Percentiles rank a stretch among this genome's conserved stretches.
These are phyloP conservation scores for Scheffersomyces lignosus DNA, from an alignment of 805 yeast genomes.

Conservation along the genomic window DNA sequence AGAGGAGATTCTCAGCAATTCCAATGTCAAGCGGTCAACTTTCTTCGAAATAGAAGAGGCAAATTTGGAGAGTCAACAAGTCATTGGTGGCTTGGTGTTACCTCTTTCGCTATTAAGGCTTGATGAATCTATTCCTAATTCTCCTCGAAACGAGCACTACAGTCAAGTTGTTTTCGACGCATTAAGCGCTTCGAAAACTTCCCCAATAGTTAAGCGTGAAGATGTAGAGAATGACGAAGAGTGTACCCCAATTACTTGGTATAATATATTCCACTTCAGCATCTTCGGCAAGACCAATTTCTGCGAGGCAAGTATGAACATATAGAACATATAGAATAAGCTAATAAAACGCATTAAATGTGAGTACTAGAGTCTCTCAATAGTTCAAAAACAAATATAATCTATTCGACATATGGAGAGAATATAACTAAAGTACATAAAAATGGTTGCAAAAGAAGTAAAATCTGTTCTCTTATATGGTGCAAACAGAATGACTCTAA, in stretches of 20 bases:
- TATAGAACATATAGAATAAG: too few species aligned
- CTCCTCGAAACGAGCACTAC: constrained; percentile 18
- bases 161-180: constrained; percentile 15
- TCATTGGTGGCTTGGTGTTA: constrained; percentile 11
- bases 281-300: constrained; percentile 49
- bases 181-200: neutral
- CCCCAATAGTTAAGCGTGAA: neutral
- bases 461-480: too few species aligned
- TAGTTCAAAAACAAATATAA: too few species aligned
- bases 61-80: neutral
- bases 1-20: neutral
- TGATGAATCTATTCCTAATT: constrained; percentile 7
- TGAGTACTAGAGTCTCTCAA: too few species aligned
- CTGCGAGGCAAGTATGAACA: constrained; percentile 17
- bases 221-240: constrained; percentile 15
- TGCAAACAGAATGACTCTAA: too few species aligned
- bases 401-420: neutral
- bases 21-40: neutral
- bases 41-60: constrained; percentile 1
- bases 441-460: too few species aligned
- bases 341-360: too few species aligned
- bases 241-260: constrained; percentile 55
- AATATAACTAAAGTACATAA: constrained; percentile 1
- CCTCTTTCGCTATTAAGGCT: constrained; percentile 21
- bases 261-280: constrained; percentile 49